phyloP scores from a whole-genome alignment of 2,329 filamentous ascomycete species.

The Calonectria pseudoreteaudii region DNA sequence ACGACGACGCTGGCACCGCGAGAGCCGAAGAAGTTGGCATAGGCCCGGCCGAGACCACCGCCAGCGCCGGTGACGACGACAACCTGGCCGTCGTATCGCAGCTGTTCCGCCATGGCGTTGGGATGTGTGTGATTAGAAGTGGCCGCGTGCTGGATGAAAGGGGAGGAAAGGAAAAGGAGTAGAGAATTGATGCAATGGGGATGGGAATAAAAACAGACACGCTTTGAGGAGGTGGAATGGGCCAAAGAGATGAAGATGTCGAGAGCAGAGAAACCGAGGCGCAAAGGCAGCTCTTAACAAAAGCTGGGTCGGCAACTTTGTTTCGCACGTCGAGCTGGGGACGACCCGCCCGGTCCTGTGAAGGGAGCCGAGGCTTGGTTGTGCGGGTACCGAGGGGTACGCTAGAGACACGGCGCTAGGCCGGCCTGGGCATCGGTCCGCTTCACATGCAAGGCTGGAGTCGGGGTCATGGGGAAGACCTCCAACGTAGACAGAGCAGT shows the following conservation, averaged over 20 bases:
- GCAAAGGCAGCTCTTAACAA: slow-evolving; percentile 43
- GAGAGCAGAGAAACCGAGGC: slow-evolving; percentile 11
- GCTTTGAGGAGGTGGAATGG: slow-evolving; percentile 10
- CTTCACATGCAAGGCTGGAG: slow-evolving; percentile 46
- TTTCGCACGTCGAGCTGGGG: slow-evolving; percentile 22
- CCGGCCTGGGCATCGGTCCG: slow-evolving; percentile 30
- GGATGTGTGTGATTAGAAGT: slow-evolving; percentile 23
- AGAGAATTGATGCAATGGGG: slow-evolving; percentile 1
- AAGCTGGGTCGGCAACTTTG: slow-evolving; percentile 35
- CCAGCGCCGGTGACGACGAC: slow-evolving; percentile 86
- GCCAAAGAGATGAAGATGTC: slow-evolving; percentile 18
- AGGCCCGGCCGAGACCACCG: slow-evolving; percentile 83
- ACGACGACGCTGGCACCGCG: slow-evolving; percentile 95
- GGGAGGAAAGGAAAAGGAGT: neutral
- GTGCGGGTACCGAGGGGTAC: slow-evolving; percentile 44
- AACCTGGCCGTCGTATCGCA: slow-evolving; percentile 87
- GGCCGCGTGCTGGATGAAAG: neutral
- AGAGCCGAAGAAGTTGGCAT: slow-evolving; percentile 90
- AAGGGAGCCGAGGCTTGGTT: slow-evolving; percentile 47
- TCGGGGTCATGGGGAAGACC: slow-evolving; percentile 17
- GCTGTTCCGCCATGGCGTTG: slow-evolving; percentile 70
- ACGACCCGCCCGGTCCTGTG: slow-evolving; percentile 30
- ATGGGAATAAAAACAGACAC: slow-evolving; percentile 11
- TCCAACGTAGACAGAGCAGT: neutral
- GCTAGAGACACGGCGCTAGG: slow-evolving; percentile 42